phyloP scores from a whole-genome alignment of 768 basidiomycete genomes.

The Lentinula edodes region DNA sequence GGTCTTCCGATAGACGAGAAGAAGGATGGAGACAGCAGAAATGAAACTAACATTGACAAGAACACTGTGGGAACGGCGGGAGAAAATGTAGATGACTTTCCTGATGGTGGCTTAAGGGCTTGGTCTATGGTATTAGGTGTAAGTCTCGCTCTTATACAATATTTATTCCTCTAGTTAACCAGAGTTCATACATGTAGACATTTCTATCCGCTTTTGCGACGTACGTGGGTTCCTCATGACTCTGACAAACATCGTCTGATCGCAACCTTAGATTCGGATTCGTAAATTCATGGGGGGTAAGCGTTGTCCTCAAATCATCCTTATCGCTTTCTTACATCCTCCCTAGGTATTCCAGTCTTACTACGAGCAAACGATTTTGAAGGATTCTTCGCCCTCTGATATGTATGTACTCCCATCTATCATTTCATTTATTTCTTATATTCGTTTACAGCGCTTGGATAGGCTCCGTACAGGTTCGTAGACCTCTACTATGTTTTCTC shows the following conservation, averaged over 20 bases:
- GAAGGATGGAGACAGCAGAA: not conserved
- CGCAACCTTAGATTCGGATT: slow-evolving; percentile 31
- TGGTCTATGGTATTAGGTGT: slow-evolving; percentile 36
- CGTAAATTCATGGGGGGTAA: slow-evolving; percentile 43
- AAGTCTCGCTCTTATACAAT: not conserved
- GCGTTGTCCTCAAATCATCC: not conserved
- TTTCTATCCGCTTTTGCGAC: not conserved
- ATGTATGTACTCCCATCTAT: not conserved
- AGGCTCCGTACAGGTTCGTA: slow-evolving; percentile 42
- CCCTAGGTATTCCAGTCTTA: slow-evolving; percentile 22
- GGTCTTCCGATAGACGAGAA: not conserved
- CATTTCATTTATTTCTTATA: not conserved
- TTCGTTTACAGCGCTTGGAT: slow-evolving; percentile 42
- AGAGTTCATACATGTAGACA: not conserved
- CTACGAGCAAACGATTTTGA: not conserved
- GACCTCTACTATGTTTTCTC: not conserved
- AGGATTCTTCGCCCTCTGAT: not conserved
- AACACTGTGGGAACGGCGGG: not conserved
- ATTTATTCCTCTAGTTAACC: not conserved
- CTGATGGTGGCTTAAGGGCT: slow-evolving; percentile 35
- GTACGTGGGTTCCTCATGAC: not conserved
- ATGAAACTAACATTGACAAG: not conserved
- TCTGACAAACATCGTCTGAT: not conserved
- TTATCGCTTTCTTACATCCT: not conserved
- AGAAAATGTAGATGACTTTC: slow-evolving; percentile 14